These are phyloP conservation scores for Arthrobotrys megalospora DNA, from an alignment of 2,329 filamentous ascomycete genomes.

Conservation along the genomic window DNA sequence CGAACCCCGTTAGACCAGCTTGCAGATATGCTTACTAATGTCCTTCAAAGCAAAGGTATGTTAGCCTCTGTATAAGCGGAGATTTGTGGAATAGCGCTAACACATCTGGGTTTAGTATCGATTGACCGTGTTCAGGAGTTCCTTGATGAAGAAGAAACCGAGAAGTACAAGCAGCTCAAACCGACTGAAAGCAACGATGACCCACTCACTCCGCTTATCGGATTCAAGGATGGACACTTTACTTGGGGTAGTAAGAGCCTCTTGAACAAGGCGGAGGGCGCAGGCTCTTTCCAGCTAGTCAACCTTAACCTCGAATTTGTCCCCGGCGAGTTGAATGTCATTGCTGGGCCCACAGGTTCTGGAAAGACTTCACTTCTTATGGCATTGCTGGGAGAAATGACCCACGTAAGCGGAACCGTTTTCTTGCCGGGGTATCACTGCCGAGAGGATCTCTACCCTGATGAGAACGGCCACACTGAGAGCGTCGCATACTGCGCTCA, in stretches of 20 bases:
- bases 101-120: constrained; percentile 74
- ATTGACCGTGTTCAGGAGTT: constrained; percentile 97
- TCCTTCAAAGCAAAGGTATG: constrained; percentile 85
- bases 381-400: constrained; percentile 98
- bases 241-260: constrained; percentile 81
- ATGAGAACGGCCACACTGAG: constrained; percentile 89
- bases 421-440: constrained; percentile 88
- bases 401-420: constrained; percentile 82
- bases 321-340: constrained; percentile 89
- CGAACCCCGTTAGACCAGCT: constrained; percentile 94
- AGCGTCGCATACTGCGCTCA: constrained; percentile 97
- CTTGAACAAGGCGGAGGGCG: constrained; percentile 71
- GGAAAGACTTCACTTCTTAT: constrained; percentile 97
- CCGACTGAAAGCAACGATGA: constrained; percentile 75
- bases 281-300: constrained; percentile 82
- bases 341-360: constrained; percentile 91
- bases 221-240: constrained; percentile 86
- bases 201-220: constrained; percentile 81
- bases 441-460: constrained; percentile 84
- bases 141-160: constrained; percentile 91
- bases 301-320: constrained; percentile 86
- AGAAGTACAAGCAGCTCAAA: constrained; percentile 90
- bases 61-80: not conserved
- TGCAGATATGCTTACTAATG: constrained; percentile 98
- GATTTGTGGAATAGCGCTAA: constrained; percentile 2